Conservation (phyloP, 805 yeast species). For the Hanseniaspora occidentalis region DNA sequence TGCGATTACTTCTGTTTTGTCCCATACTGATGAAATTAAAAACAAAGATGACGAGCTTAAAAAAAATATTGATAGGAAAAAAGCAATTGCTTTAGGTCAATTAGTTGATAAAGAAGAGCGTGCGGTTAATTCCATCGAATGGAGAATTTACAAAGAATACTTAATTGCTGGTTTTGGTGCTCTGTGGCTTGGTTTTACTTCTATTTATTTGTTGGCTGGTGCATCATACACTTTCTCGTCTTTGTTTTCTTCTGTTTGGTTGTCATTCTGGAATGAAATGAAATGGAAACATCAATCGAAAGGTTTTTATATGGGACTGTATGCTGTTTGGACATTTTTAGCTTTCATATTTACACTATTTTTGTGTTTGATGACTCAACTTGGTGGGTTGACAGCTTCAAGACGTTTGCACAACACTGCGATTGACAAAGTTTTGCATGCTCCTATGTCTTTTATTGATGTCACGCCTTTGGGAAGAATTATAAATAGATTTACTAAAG, state of each 20-base stretch:
- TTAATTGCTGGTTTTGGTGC: slow-evolving; percentile 30
- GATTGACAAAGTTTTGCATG: slow-evolving; percentile 44
- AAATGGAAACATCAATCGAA: slow-evolving; percentile 35
- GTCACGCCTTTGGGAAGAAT: slow-evolving; percentile 83
- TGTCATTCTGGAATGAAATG: slow-evolving; percentile 65
- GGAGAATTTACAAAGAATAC: slow-evolving; percentile 24
- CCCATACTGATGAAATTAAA: no score
- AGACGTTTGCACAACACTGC: slow-evolving; percentile 51
- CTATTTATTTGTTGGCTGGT: slow-evolving; percentile 15
- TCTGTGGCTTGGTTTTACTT: slow-evolving; percentile 20
- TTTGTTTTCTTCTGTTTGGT: slow-evolving; percentile 61
- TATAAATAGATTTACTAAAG: slow-evolving; percentile 70
- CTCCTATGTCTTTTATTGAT: slow-evolving; percentile 78
- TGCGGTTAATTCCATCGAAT: slow-evolving; percentile 28
- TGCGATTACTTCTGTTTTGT: no score
- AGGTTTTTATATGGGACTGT: slow-evolving; percentile 62
- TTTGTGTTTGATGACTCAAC: slow-evolving; percentile 36
- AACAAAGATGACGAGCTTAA: not conserved
- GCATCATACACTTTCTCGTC: slow-evolving; percentile 35
- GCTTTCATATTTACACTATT: slow-evolving; percentile 30
- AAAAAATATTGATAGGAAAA: not conserved
- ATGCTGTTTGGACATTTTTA: slow-evolving; percentile 46
- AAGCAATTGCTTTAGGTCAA: slow-evolving; percentile 5
- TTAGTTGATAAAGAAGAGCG: slow-evolving; percentile 21
- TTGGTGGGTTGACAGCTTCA: slow-evolving; percentile 42